Evolutionary conservation across 345 rosid species (phyloP).

Genomic region (Anastatica hierochuntica): DNA sequence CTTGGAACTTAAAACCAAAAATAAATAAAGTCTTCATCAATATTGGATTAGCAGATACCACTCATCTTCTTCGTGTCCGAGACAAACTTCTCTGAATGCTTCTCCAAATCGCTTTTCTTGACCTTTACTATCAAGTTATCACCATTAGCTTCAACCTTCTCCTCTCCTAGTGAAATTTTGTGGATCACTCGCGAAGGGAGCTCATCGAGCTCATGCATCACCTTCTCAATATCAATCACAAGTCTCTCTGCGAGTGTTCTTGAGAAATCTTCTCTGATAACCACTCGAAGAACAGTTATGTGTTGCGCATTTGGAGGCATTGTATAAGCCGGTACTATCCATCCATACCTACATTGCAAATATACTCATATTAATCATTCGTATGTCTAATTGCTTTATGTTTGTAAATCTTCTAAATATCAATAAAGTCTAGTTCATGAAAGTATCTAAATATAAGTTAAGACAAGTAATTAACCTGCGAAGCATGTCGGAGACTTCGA

Average conservation of each 20-base stretch:
- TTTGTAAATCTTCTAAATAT: neutral
- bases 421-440: neutral
- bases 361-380: neutral
- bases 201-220: conserved; percentile 56
- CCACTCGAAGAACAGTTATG: conserved; percentile 69
- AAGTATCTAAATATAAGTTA: neutral
- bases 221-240: conserved; percentile 64
- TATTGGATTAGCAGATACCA: conserved; percentile 25
- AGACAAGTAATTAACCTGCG: conserved; percentile 18
- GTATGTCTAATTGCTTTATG: neutral
- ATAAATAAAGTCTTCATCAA: neutral
- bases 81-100: conserved; percentile 48
- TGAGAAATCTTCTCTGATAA: conserved; percentile 72
- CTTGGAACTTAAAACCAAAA: no score
- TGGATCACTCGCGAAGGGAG: conserved; percentile 43
- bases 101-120: conserved; percentile 45
- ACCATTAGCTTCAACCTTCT: conserved; percentile 14
- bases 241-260: conserved; percentile 55
- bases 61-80: conserved; percentile 28
- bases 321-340: conserved; percentile 84
- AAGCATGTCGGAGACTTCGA: conserved; percentile 34
- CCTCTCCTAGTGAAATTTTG: conserved; percentile 25
- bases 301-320: conserved; percentile 87
- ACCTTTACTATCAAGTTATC: conserved; percentile 20
- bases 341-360: conserved; percentile 40